Percentiles rank a stretch among this genome's conserved stretches.
phyloP scores from a whole-genome alignment of 352 stramenopile genomes.

The Globisporangium mamillatum region DNA sequence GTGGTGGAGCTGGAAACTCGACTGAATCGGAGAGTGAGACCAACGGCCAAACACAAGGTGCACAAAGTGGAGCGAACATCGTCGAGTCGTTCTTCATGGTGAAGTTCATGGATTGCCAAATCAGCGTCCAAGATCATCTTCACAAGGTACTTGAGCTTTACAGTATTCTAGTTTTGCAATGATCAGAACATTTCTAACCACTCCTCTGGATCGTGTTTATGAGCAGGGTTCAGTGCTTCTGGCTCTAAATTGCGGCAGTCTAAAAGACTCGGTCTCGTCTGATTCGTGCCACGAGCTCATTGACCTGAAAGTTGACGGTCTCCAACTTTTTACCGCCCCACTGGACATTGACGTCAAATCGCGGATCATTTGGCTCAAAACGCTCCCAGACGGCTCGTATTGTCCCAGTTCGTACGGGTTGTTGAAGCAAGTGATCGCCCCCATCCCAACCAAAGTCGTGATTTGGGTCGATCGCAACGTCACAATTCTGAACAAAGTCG shows the following conservation, averaged over 20 bases:
- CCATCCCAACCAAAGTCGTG: constrained; percentile 51
- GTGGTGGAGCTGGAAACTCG: background rate
- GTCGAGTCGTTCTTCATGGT: constrained; percentile 63
- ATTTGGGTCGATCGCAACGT: constrained; percentile 53
- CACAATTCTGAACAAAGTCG: constrained; percentile 37
- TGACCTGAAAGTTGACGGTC: constrained; percentile 54
- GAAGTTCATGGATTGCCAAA: constrained; percentile 77
- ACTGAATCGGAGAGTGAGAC: background rate
- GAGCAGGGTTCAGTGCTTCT: constrained; percentile 56
- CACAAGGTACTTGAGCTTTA: constrained; percentile 40
- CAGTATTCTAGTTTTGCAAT: too few species aligned
- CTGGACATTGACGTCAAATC: constrained; percentile 75
- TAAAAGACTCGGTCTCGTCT: constrained; percentile 54
- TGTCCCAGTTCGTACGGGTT: constrained; percentile 59
- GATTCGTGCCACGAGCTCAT: constrained; percentile 53
- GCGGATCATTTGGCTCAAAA: constrained; percentile 61
- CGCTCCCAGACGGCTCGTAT: constrained; percentile 51
- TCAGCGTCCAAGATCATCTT: constrained; percentile 62
- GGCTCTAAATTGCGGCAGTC: constrained; percentile 51
- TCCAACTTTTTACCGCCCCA: constrained; percentile 66
- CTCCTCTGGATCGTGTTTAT: background rate
- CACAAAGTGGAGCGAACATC: constrained; percentile 15
- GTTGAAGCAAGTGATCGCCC: constrained; percentile 61
- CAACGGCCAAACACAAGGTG: background rate
- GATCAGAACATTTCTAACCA: background rate